Evolutionary conservation across 2,329 filamentous ascomycete genomes (phyloP), one percentile per base, ranked within the genome.

Genomic region (Alternaria panax): DNA sequence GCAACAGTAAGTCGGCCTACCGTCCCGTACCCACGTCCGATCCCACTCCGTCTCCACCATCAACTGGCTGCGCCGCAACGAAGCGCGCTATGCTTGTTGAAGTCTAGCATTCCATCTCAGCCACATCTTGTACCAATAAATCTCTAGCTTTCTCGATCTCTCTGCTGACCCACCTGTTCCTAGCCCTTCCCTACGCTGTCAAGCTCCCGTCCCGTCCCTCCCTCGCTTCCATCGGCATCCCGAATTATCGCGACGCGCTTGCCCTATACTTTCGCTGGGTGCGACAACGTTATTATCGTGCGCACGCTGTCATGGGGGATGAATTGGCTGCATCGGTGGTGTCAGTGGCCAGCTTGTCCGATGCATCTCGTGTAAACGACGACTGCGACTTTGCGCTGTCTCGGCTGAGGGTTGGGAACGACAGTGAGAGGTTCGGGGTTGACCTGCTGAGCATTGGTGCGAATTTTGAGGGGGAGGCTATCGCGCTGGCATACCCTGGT

Each of bases 181-280:
- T 36, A 51, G 59, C 38, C 43, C 34, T 50, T 38, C 51, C 40
- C 24, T 59, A 43, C 38, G 36, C 46, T 28, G 46, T 56, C 52
- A 55, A 56, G 32, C 24, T 28, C 36, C 62, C 60, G 16, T 43
- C 41, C 30, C 65, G 67, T 40, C 42, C 51, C 36, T 68, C 66
- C 5, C 68, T 72, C 34, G 57, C 54, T 34, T 46, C 27, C 55
- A 59, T 64, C 43, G 68, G 70, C 48, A 64, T 73, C 46, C 69
- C 69, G 8, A 57, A 67, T 45, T 64, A 59, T 30, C 51, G 61
- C 27, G 68, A 72, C 25, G 58, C 65, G 16, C 62, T 74, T 28
- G 66, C 69, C 9, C 34, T 73, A 2, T 70, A 69, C 18, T 47
- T 74, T 7, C 66, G 54, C 60, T 73, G 68, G 70, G 34, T 53